Percentiles rank a stretch among this genome's conserved stretches.
Evolutionary conservation across 2,329 filamentous ascomycete species (phyloP).

Genomic region (Cryoendolithus antarcticus): DNA sequence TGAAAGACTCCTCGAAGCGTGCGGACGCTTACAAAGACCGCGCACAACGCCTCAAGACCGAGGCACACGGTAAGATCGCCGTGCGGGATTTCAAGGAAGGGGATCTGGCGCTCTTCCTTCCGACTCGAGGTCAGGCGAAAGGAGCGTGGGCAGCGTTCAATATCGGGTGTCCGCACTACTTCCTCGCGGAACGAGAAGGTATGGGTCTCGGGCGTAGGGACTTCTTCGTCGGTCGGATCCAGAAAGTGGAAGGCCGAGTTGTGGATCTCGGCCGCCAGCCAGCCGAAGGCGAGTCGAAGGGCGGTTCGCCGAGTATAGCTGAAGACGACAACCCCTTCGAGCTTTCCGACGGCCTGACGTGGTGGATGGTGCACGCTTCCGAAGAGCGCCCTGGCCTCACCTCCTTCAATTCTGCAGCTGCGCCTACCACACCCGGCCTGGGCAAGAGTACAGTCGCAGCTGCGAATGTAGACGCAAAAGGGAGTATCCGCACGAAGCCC

Average conservation of each 20-base stretch:
- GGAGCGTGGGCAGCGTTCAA: slow-evolving; percentile 99
- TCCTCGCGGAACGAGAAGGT: slow-evolving; percentile 80
- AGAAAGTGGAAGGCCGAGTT: slow-evolving; percentile 79
- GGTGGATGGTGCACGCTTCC: slow-evolving; percentile 87
- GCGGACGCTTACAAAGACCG: slow-evolving; percentile 62
- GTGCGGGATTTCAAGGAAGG: slow-evolving; percentile 94
- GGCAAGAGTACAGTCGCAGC: slow-evolving; percentile 85
- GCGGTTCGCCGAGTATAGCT: slow-evolving; percentile 36
- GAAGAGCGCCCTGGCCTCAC: slow-evolving; percentile 57
- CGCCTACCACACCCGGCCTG: slow-evolving; percentile 78
- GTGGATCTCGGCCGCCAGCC: slow-evolving; percentile 47
- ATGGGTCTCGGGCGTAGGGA: slow-evolving; percentile 77
- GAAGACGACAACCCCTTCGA: slow-evolving; percentile 97
- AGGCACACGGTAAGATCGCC: slow-evolving; percentile 90
- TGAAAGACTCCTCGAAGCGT: slow-evolving; percentile 40
- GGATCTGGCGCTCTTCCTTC: slow-evolving; percentile 84
- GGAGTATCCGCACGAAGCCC: slow-evolving; percentile 41
- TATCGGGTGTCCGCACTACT: slow-evolving; percentile 92
- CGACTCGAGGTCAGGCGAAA: slow-evolving; percentile 85
- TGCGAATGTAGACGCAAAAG: slow-evolving; percentile 75
- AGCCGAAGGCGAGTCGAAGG: no score
- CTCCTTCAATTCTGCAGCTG: slow-evolving; percentile 39
- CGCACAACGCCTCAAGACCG: slow-evolving; percentile 65
- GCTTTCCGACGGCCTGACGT: slow-evolving; percentile 82
- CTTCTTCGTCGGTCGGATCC: slow-evolving; percentile 93